Base-by-base conservation (phyloP, 1,284 basidiomycete species). In the Xerocomus minutiporus region DNA sequence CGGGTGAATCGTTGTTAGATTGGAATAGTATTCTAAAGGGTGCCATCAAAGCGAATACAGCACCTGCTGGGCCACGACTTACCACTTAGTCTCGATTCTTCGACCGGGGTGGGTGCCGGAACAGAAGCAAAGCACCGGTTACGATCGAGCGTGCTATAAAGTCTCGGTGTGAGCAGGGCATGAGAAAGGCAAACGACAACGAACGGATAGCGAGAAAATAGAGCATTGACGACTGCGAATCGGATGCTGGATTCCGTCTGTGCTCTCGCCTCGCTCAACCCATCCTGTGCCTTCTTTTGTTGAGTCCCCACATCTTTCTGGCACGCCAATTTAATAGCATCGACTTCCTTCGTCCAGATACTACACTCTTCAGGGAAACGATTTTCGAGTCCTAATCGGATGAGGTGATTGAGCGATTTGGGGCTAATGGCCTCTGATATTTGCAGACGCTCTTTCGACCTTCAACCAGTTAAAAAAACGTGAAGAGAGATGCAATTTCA, bases 371-470 rank as follows among this genome's bases (percentile, higher is more conserved):
- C 52, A 8, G 64, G 65, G 41, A 66, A 73, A 36, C 69, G 68
- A 11, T 60, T 58, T 5, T 35, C 39, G 7, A 79, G 62, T 1
- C 71, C 74, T 34, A 64, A 28, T 2, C 69, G 49, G 15, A 71
- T 28, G 5, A 79, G 63, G 4, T 64, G 49, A 0, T 59, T 52
- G 11, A 77, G 57, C 2, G 67, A 63, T 23, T 56, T 62, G 12
- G 67, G 60, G 8, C 56, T 25, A 8, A 76, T 52, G 11, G 49
- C 34, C 17, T 67, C 58, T 9, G 54, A 53, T 8, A 78, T 50
- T 7, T 59, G 59, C 46, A 77, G 52, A 13, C 52, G 58, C 12
- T 63, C 65, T 11, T 46, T 58, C 38, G 54, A 28, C 20, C 75
- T 76, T 20, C 28, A 31, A 44, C 6, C 28, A 9, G 5, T 67